Base-by-base conservation (phyloP, 179 eudicot genomes). In the Corrigiola litoralis region DNA sequence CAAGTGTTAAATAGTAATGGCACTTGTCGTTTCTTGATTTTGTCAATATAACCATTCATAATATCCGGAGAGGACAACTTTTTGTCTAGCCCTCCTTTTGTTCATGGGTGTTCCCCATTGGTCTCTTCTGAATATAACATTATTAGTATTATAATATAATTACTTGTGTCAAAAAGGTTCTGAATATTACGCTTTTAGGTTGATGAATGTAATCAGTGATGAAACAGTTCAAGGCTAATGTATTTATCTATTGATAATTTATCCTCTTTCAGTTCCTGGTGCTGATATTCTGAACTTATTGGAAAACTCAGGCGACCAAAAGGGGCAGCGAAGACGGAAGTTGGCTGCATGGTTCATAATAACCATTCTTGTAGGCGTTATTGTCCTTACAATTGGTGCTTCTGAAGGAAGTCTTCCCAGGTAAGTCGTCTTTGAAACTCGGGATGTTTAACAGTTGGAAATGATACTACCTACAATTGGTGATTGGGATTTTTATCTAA, bases 311-410 rank as follows among this genome's bases (percentile, higher is more conserved):
- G 85, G 55, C 58, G 54, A 61, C 66, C 49, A 6, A 52, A 72
- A 68, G 63, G 68, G 69, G 61, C 68, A 24, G 29, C 72, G 72
- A 69, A 50, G 81, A 55, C 79, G 82, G 34, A 81, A 61, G 48
- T 57, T 78, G 58, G 87, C 85, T 63, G 69, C 79, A 56, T 81
- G 84, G 84, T 75, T 66, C 64, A 69, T 87, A 65, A 47, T 68
- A 23, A 27, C 69, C 33, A 58, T 79, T 12, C 80, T 79, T 53
- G 42, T 70, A 1, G 85, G 85, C 23, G 74, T 61, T 56, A 48
- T 86, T 52, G 68, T 79, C 29, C 80, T 88, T 62, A 68, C 89
- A 56, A 72, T 75, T 71, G 73, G 87, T 63, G 81, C 82, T 66
- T 83, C 95, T 66, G 83, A 79, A 42, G 73, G 79, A 69, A 58